Evolutionary conservation across 129 eudicot genomes (phyloP).

Genomic region (Rutidosis leptorrhynchoides): DNA sequence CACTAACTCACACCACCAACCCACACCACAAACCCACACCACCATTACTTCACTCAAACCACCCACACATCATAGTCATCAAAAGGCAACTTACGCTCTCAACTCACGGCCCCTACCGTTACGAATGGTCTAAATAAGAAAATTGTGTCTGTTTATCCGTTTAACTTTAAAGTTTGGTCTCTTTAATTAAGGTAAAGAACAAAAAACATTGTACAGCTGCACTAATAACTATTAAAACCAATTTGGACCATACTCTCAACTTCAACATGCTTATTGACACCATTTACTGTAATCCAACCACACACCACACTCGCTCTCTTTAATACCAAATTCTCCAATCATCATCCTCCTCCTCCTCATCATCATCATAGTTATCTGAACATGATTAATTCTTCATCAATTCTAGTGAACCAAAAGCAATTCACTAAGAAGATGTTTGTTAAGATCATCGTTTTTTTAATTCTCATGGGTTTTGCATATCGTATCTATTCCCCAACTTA

Average conservation of each 20-base stretch:
- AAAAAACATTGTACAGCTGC: not conserved
- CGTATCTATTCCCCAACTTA: constrained; percentile 40
- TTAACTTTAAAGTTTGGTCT: not conserved
- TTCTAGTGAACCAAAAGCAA: constrained; percentile 31
- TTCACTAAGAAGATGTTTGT: constrained; percentile 23
- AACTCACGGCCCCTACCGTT: too few species aligned
- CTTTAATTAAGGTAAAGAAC: too few species aligned
- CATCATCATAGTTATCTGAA: not conserved
- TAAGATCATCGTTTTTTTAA: constrained; percentile 40
- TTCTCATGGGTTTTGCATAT: constrained; percentile 49
- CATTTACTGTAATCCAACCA: not conserved
- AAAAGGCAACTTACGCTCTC: too few species aligned
- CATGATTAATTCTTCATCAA: constrained; percentile 19
- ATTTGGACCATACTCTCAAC: not conserved
- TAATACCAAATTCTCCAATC: not conserved
- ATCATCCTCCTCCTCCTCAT: too few species aligned
- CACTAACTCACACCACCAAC: too few species aligned
- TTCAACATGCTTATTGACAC: not conserved
- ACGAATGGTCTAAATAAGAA: too few species aligned
- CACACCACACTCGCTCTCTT: not conserved
- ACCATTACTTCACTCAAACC: too few species aligned
- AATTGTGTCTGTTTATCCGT: too few species aligned
- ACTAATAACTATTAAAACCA: not conserved
- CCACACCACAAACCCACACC: too few species aligned
- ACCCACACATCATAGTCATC: too few species aligned